A percentile compares a stretch with the other conserved stretches of the same genome.
Evolutionary conservation across 176 grass and related monocot species (phyloP).

Genomic region (Musa beccarii): DNA sequence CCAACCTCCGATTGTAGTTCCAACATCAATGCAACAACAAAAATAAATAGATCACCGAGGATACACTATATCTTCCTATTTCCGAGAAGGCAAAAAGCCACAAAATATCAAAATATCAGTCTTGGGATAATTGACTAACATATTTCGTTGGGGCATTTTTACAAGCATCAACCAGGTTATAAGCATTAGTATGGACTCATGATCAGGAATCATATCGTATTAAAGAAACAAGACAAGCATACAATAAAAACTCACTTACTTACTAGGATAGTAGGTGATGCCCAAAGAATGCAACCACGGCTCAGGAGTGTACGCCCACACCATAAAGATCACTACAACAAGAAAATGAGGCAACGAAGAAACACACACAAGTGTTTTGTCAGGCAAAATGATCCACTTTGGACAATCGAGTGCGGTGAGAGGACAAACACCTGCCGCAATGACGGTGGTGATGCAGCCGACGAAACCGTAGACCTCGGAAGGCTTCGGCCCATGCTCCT

Average conservation of each 20-base stretch:
- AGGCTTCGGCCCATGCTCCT: conserved; percentile 57
- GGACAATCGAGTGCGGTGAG: background rate
- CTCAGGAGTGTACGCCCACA: conserved; percentile 66
- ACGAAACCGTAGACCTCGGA: conserved; percentile 93
- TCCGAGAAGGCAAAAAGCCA: background rate
- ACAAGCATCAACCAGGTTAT: background rate
- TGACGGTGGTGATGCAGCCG: conserved; percentile 79
- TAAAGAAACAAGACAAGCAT: background rate
- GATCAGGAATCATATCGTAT: background rate
- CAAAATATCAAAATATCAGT: background rate
- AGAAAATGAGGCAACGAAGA: background rate
- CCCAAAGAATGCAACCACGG: conserved; percentile 44
- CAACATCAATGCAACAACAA: too few relatives aligned
- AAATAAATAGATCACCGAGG: background rate
- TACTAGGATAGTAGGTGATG: conserved; percentile 92
- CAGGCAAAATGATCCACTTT: background rate
- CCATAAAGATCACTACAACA: conserved; percentile 44
- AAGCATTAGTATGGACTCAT: background rate
- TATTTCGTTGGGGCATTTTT: background rate
- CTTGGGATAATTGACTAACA: background rate
- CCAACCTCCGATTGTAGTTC: too few relatives aligned
- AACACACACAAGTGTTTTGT: background rate
- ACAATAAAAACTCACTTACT: conserved; percentile 28
- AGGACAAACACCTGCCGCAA: conserved; percentile 27
- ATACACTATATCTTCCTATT: background rate